Evolutionary conservation across 495 filamentous ascomycete species (phyloP).

Genomic region (Astrothelium subdiscretum): DNA sequence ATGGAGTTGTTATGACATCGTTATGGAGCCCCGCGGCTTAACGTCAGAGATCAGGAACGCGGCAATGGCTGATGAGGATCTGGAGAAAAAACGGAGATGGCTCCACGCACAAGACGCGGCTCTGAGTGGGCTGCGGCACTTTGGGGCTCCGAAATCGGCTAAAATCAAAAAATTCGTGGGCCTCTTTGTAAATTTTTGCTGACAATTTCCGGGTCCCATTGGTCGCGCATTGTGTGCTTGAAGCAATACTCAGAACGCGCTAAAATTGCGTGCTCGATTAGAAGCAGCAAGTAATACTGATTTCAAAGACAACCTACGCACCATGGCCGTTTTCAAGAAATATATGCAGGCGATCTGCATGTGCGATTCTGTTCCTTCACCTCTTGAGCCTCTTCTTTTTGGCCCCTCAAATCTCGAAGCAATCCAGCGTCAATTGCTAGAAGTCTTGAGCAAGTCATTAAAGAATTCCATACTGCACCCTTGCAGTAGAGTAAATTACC

Average conservation of each 20-base stretch:
- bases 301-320: constrained; percentile 19
- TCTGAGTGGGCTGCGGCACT: neutral
- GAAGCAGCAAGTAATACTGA: constrained; percentile 13
- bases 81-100: neutral
- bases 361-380: constrained; percentile 2
- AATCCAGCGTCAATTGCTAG: neutral
- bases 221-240: neutral
- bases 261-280: constrained; percentile 26
- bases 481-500: neutral
- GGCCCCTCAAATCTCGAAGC: neutral
- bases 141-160: neutral
- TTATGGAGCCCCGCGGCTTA: too few relatives aligned
- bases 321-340: neutral
- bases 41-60: neutral
- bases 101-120: neutral
- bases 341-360: constrained; percentile 14
- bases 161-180: too few relatives aligned
- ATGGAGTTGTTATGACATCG: too few relatives aligned
- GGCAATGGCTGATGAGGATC: neutral
- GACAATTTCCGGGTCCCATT: neutral
- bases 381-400: neutral
- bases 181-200: neutral
- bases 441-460: neutral
- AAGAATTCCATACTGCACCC: neutral
- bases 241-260: constrained; percentile 3